A percentile compares a stretch with the other conserved stretches of the same genome.
Conservation (phyloP, 176 grass and related monocot species). For the Oryza brachyantha region DNA sequence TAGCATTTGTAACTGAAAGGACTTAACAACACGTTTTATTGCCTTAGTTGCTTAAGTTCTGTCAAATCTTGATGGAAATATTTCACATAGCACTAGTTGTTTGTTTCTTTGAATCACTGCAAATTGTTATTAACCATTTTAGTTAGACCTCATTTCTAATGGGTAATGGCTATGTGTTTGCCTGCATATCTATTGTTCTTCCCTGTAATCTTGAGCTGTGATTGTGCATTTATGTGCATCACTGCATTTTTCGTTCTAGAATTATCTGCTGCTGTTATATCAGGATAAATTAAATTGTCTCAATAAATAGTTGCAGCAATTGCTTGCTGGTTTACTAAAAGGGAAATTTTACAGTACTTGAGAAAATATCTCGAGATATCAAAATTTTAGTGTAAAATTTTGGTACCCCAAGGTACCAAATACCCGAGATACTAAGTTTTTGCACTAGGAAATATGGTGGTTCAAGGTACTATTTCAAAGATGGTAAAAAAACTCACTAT, state of each 20-base stretch:
- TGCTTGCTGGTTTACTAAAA: conserved; percentile 1
- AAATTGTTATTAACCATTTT: background rate
- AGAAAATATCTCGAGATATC: too few relatives aligned
- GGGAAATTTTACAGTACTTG: too few relatives aligned
- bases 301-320: background rate
- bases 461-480: too few relatives aligned
- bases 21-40: background rate
- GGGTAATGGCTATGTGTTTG: background rate
- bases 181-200: background rate
- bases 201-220: background rate
- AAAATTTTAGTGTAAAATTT: too few relatives aligned
- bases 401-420: too few relatives aligned
- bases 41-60: background rate
- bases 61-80: background rate
- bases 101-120: background rate
- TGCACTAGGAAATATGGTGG: too few relatives aligned
- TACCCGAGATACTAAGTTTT: too few relatives aligned
- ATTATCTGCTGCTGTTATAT: background rate
- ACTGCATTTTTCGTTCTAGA: background rate
- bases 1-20: background rate
- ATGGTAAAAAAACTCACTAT: too few relatives aligned
- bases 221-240: background rate
- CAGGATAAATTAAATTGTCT: conserved; percentile 5
- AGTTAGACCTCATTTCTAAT: background rate
- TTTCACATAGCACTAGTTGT: background rate